Evolutionary conservation across 225 moss, liverwort and hornwort genomes (phyloP), one percentile per base, ranked within the genome.

Genomic region (Polytrichum formosum): DNA sequence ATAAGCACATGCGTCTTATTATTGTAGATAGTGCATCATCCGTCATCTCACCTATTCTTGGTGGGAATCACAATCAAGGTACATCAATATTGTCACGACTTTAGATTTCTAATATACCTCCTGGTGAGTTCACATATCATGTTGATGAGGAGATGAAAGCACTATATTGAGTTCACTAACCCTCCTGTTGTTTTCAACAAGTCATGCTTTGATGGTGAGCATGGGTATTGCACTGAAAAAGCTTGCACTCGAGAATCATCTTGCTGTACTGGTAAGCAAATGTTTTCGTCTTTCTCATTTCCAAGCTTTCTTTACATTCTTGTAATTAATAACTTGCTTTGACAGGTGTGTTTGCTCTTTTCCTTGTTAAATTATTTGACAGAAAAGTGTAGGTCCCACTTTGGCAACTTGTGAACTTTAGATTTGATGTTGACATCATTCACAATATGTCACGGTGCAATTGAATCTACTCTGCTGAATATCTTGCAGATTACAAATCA

Each of bases 191-290:
- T 58, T 58, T 23, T 58, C 58, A 58, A 58, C 84, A 98, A 94
- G 98, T 67, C 92, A 94, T 82, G 83, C 92, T 23, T 75, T 92
- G 79, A 98, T 98, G 98, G 82, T 91, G 66, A 88, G 84, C 83
- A 73, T 98, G 84, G 90, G 88, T 56, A 77, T 81, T 35, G 79
- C 79, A 55, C 78, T 98, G 60, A 92, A 91, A 72, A 94, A 86
- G 74, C 78, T 98, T 73, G 92, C 92, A 21, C 64, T 79, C n/a
- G 81, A 65, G 69, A 85, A 94, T 64, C 84, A 78, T 75, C 76
- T 94, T 58, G 94, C 92, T 68, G 81, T 98, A 56, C 83, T 94
- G 81, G 97, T 97, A 82, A 62, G 82, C 59, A 19, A 19, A 54
- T n/a, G 22, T 73, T 55, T 35, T 73, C 61, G 53, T 60, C 20